These are phyloP conservation scores for Pichia norvegensis DNA, from an alignment of 1,139 yeast species.

Conservation along the genomic window DNA sequence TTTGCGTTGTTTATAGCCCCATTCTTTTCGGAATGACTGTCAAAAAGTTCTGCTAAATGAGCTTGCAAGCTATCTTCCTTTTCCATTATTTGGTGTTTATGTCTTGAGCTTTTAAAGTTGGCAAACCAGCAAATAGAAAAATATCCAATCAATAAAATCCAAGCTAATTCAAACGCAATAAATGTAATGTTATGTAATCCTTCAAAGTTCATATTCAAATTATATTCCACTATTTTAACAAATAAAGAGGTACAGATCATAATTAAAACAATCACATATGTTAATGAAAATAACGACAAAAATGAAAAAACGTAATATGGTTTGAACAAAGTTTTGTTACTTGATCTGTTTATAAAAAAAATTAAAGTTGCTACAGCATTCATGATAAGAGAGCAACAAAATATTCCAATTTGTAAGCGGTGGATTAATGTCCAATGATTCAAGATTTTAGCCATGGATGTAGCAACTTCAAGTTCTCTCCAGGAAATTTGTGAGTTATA, in stretches of 20 bases:
- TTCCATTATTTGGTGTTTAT: not conserved
- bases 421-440: conserved; percentile 7
- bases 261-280: not conserved
- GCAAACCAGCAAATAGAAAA: not conserved
- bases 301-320: not conserved
- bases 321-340: not conserved
- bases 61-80: not conserved
- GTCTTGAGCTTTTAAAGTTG: not conserved
- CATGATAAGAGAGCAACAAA: conserved; percentile 5
- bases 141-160: not conserved
- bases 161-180: conserved; percentile 5
- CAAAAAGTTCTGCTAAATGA: not conserved
- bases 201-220: conserved; percentile 3
- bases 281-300: not conserved
- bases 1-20: not conserved
- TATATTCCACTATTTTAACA: conserved; percentile 2
- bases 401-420: conserved; percentile 6
- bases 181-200: conserved; percentile 7
- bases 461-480: conserved; percentile 3
- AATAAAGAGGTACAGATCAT: not conserved
- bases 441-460: conserved; percentile 4
- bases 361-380: not conserved
- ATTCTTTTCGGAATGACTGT: not conserved
- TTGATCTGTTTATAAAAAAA: not conserved
- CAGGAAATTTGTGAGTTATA: conserved; percentile 5